Evolutionary conservation across 257 asterid genomes (phyloP), one percentile per base, ranked within the genome.

Genomic region (Gardenia jasminoides): DNA sequence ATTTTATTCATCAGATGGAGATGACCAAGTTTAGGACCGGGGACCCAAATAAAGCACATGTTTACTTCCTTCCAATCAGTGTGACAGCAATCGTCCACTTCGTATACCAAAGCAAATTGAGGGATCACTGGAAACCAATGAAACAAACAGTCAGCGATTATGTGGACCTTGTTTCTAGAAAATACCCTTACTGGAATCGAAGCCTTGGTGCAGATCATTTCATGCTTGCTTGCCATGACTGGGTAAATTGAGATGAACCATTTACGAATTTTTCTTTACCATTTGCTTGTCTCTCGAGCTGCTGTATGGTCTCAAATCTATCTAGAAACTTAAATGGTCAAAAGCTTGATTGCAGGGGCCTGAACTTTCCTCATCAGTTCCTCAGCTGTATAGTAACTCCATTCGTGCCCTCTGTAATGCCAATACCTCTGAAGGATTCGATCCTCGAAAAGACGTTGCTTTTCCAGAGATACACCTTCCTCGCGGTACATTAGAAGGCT

Each of bases 201-300:
- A 91, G 91, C 88, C 85, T 76, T 17, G 97, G 91, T 9, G 93
- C 93, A 1, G 97, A 92, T 56, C 97, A 92, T 78, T 92, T 91
- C 91, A 91, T 92, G 86, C 92, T 92, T 36, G 97, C 96, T 19
- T 92, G 96, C 75, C 97, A 92, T 73, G 97, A 92, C 44, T 92
- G 97, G 97, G 97, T 92, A 87, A 76, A 52, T 2, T 70, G 26
- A 28, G 24, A 61, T 48, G 15, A 11, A 36, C 41, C 41, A 36
- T 1, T 31, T 67, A 26, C 3, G 17, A 65, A 61, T 28, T 75
- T 65, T 24, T 43, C 13, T 24, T 28, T 3, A 26, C n/a, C 24
- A 30, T 9, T 68, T 68, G 72, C 24, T 68, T 31, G 22, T 3
- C 19, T 5, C 6, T 16, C 1, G 59, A n/a, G n/a, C n/a, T n/a